phyloP scores from a whole-genome alignment of 2,329 filamentous ascomycete species.

The Fusarium decemcellulare region DNA sequence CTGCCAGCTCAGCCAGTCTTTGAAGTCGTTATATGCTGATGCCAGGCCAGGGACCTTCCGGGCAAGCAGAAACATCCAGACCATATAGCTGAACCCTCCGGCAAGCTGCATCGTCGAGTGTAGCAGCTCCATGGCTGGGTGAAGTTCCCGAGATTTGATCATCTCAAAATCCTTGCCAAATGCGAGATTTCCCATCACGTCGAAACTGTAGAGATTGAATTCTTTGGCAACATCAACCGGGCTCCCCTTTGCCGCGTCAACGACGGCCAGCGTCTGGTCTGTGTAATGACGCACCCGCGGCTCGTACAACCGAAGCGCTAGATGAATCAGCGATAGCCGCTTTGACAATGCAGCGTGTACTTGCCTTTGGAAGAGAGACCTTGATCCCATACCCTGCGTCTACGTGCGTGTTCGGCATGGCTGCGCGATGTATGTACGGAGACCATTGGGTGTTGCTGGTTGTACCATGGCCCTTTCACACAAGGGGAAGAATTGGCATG shows the following conservation, averaged over 20 bases:
- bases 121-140: constrained; percentile 12
- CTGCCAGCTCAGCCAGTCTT: background rate
- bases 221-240: constrained; percentile 2
- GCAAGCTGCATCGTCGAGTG: constrained; percentile 1
- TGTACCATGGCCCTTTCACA: constrained; percentile 29
- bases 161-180: constrained; percentile 35
- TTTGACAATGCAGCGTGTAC: no score
- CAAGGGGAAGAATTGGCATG: constrained; percentile 22
- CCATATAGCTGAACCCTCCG: background rate
- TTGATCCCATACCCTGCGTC: constrained; percentile 35
- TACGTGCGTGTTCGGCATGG: constrained; percentile 12
- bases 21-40: background rate
- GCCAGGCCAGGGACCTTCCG: background rate
- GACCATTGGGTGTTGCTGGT: constrained; percentile 1
- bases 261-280: background rate
- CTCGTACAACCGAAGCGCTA: constrained; percentile 28
- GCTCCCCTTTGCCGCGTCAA: background rate
- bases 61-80: constrained; percentile 13
- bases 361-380: background rate
- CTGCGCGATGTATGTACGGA: constrained; percentile 18
- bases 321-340: no score
- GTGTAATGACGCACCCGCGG: constrained; percentile 26
- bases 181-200: constrained; percentile 35
- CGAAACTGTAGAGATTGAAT: constrained; percentile 35
- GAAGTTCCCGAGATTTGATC: constrained; percentile 4